Evolutionary conservation across 2,329 filamentous ascomycete species (phyloP).

Genomic region (Onygena corvina): DNA sequence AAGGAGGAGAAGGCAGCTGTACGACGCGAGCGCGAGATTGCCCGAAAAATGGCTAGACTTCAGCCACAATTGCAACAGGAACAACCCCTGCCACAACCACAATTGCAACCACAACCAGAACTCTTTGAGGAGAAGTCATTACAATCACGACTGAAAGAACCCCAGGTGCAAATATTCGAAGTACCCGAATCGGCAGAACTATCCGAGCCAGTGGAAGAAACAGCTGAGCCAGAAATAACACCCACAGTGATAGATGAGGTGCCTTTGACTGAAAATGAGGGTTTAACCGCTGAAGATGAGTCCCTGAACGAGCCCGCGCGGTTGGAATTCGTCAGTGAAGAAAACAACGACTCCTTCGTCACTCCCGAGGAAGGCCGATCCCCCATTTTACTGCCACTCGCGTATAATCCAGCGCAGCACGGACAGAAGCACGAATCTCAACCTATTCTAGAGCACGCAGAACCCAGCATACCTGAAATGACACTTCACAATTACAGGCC

Average conservation of each 20-base stretch:
- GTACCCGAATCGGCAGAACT: not conserved
- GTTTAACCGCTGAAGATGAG: not conserved
- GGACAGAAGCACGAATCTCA: not conserved
- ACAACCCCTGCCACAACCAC: not conserved
- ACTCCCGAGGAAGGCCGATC: constrained; percentile 16
- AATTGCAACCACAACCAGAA: constrained; percentile 1
- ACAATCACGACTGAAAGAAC: not conserved
- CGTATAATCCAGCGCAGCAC: not conserved
- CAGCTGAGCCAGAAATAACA: not conserved
- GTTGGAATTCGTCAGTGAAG: constrained; percentile 2
- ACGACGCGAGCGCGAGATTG: constrained; percentile 18
- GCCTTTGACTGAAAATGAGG: not conserved
- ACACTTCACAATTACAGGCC: constrained; percentile 2
- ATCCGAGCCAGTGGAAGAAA: not conserved
- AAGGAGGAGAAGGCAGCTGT: constrained; percentile 40
- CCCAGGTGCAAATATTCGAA: constrained; percentile 12
- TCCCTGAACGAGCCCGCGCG: not conserved
- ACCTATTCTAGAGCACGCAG: not conserved
- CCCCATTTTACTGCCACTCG: constrained; percentile 7
- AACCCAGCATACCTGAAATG: not conserved
- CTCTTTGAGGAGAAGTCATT: not conserved
- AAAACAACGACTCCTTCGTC: constrained; percentile 14
- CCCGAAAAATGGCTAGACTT: constrained; percentile 17
- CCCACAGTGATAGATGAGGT: not conserved
- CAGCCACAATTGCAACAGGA: not conserved